These are phyloP conservation scores for Parachaetomium inaequale DNA, from an alignment of 495 filamentous ascomycete genomes.

Conservation along the genomic window DNA sequence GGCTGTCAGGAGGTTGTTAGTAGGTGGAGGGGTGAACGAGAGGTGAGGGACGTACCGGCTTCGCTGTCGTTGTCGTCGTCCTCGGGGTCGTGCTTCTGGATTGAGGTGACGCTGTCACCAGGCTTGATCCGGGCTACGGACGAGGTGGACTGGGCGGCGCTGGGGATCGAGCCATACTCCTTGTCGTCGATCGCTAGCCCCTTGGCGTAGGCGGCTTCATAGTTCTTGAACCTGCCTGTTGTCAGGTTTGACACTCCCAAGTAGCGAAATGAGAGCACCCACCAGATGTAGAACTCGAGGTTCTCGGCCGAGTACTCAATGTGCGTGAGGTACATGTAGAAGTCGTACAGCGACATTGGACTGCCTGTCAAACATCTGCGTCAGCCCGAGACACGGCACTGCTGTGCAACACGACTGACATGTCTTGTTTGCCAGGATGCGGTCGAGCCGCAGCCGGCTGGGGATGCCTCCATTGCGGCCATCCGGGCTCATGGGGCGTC, in stretches of 20 bases:
- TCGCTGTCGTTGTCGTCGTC: conserved; percentile 27
- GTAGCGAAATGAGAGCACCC: conserved; percentile 40
- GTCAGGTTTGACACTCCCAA: background rate
- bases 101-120: background rate
- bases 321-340: conserved; percentile 43
- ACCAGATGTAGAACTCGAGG: conserved; percentile 77
- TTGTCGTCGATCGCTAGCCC: conserved; percentile 24
- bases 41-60: conserved; percentile 21
- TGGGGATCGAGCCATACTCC: conserved; percentile 25
- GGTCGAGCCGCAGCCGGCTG: conserved; percentile 35
- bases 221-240: conserved; percentile 39
- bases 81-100: conserved; percentile 10
- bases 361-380: conserved; percentile 23
- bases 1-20: conserved; percentile 10
- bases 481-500: conserved; percentile 31
- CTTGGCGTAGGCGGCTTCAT: conserved; percentile 34
- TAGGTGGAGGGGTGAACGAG: background rate
- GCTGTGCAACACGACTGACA: conserved; percentile 24
- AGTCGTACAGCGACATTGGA: conserved; percentile 41
- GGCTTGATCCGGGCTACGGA: conserved; percentile 26
- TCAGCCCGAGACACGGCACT: background rate
- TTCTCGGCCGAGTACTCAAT: conserved; percentile 40
- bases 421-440: conserved; percentile 42
- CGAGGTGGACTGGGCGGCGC: conserved; percentile 28
- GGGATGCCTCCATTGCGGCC: conserved; percentile 34